These are phyloP conservation scores for Fomitopsis palustris DNA, from an alignment of 1,284 basidiomycete species.

Conservation along the genomic window DNA sequence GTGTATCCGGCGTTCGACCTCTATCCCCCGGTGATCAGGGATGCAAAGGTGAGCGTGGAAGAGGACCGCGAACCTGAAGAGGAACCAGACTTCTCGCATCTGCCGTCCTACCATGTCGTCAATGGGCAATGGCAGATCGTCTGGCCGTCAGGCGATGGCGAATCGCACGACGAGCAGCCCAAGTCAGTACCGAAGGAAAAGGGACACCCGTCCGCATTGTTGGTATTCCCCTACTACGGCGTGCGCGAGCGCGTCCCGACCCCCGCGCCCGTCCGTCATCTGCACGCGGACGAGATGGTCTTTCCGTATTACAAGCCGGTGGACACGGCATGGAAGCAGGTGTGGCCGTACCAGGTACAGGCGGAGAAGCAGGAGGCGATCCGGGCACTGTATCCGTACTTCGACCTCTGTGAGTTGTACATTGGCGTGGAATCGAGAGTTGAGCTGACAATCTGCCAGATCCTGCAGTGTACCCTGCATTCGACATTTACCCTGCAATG, in stretches of 20 bases:
- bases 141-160: background rate
- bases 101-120: background rate
- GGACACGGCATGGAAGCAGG: conserved; percentile 10
- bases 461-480: conserved; percentile 35
- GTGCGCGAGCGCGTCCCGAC: background rate
- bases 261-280: background rate
- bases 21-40: conserved; percentile 14
- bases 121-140: conserved; percentile 4
- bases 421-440: conserved; percentile 18
- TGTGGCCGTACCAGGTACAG: conserved; percentile 13
- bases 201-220: background rate
- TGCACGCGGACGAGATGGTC: conserved; percentile 6
- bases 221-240: conserved; percentile 5
- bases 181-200: background rate
- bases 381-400: conserved; percentile 22
- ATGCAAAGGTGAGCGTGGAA: background rate
- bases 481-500: conserved; percentile 26
- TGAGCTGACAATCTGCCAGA: conserved; percentile 30
- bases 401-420: conserved; percentile 26
- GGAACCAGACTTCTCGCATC: too few relatives aligned
- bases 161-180: background rate
- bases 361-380: background rate
- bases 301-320: conserved; percentile 23
- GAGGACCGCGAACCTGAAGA: too few relatives aligned
- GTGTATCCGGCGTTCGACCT: conserved; percentile 35